These are phyloP conservation scores for Mycena sp. DNA, from an alignment of 1,284 basidiomycete genomes.

Conservation along the genomic window DNA sequence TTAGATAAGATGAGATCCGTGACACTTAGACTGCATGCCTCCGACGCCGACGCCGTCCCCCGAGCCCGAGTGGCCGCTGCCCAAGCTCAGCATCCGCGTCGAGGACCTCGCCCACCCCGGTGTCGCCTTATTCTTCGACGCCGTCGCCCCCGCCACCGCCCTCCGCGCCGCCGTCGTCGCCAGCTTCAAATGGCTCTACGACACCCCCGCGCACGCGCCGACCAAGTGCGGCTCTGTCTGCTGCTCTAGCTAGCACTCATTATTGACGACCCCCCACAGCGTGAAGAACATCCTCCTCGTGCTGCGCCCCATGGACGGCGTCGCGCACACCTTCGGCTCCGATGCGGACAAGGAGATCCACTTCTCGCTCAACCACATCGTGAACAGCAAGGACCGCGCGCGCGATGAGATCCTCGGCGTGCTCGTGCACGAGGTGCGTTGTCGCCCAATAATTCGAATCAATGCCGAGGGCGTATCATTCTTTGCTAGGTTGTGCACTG, in stretches of 20 bases:
- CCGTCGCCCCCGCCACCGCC: constrained; percentile 56
- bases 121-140: constrained; percentile 62
- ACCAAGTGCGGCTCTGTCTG: constrained; percentile 54
- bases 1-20: constrained; percentile 7
- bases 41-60: constrained; percentile 45
- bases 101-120: constrained; percentile 70
- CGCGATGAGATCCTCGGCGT: constrained; percentile 72
- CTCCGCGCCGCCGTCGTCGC: constrained; percentile 62
- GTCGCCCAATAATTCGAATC: too few species aligned
- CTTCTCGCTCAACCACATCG: constrained; percentile 70
- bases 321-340: constrained; percentile 69
- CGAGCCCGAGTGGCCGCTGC: constrained; percentile 57
- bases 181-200: constrained; percentile 67
- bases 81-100: constrained; percentile 62
- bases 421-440: constrained; percentile 63
- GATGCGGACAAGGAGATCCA: constrained; percentile 74
- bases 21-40: constrained; percentile 27
- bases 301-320: constrained; percentile 66
- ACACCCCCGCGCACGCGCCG: constrained; percentile 61
- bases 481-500: constrained; percentile 83
- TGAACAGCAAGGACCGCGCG: constrained; percentile 54
- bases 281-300: constrained; percentile 54
- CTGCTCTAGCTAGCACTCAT: neutral
- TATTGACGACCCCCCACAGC: constrained; percentile 43
- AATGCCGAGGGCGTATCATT: too few species aligned